Base-by-base conservation (phyloP, 768 basidiomycete species). In the Trametes cinnabarina region DNA sequence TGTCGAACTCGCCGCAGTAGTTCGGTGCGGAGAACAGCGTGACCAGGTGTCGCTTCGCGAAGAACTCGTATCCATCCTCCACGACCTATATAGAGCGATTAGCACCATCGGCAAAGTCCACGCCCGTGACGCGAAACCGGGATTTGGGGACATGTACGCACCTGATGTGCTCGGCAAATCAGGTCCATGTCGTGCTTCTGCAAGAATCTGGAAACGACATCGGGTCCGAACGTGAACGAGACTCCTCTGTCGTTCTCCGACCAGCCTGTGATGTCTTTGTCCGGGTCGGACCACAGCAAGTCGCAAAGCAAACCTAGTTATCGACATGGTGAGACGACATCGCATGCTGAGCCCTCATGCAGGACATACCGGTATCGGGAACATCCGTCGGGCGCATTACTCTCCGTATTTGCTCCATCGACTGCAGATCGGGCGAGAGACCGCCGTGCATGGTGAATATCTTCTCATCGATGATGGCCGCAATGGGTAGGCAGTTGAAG, bases 381-480 rank as follows among this genome's bases (percentile, higher is more conserved):
- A 99, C 96, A 75, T 99, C 96, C 51, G 96, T 99, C 40, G 96
- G 96, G 76, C 96, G 81, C 95, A 98, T 98, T 51, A 99, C 94
- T 72, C 96, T 84, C 72, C 96, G 84, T 82, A 99, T 98, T 79
- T 99, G 96, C 76, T 98, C 96, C 96, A 98, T 97, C 69, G 92
- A 94, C 79, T 98, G 95, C 61, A 99, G 79, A 75, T 98, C 96
- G 43, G 96, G 96, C 73, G 92, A 94, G 65, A 98, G 80, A 49
- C 96, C 96, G 53, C 96, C 96, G 69, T 98, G 96, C 96, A 98
- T 98, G 49, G 94, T 97, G 75, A 99, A 98, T 72, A 99, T 99
- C 80, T 98, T 99, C 77, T 98, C 96, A 77, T 98, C 96, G 73
- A 99, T 98, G 76, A 99, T 98, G 67, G 96, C 96, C 47, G 96